Percentiles rank a stretch among this genome's conserved stretches.
Evolutionary conservation across 2,329 filamentous ascomycete genomes (phyloP).

Genomic region (Ascochyta koolunga): DNA sequence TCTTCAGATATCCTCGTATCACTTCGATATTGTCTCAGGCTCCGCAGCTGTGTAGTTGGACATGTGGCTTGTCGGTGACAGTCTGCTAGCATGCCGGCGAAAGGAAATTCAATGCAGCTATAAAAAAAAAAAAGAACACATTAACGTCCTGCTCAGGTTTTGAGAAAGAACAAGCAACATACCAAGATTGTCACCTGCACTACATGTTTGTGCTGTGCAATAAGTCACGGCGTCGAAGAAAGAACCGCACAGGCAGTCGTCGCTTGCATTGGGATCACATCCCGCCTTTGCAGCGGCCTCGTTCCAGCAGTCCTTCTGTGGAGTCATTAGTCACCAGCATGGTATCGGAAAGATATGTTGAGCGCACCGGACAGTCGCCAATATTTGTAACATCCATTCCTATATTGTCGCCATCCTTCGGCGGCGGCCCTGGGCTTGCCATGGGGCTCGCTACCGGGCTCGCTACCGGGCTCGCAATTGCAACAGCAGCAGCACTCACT

Average conservation of each 20-base stretch:
- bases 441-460: not conserved
- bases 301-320: conserved; percentile 43
- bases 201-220: conserved; percentile 38
- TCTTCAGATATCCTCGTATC: not conserved
- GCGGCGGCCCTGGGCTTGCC: conserved; percentile 4
- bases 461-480: conserved; percentile 30
- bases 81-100: conserved; percentile 10
- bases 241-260: conserved; percentile 40
- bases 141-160: not conserved
- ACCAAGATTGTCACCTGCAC: conserved; percentile 41
- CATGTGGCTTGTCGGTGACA: not conserved
- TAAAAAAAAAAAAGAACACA: not conserved
- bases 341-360: not conserved
- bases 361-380: conserved; percentile 36
- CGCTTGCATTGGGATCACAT: conserved; percentile 41
- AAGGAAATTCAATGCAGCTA: conserved; percentile 18
- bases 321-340: conserved; percentile 3
- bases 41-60: not conserved
- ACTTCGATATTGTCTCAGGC: not conserved
- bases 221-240: conserved; percentile 42
- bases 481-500: conserved; percentile 17
- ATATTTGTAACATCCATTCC: conserved; percentile 22
- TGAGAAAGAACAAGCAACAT: conserved; percentile 12
- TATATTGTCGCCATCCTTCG: conserved; percentile 6
- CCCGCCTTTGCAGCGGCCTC: conserved; percentile 32